Evolutionary conservation across 1,139 yeast species (phyloP).

Genomic region (Pichia sp.): DNA sequence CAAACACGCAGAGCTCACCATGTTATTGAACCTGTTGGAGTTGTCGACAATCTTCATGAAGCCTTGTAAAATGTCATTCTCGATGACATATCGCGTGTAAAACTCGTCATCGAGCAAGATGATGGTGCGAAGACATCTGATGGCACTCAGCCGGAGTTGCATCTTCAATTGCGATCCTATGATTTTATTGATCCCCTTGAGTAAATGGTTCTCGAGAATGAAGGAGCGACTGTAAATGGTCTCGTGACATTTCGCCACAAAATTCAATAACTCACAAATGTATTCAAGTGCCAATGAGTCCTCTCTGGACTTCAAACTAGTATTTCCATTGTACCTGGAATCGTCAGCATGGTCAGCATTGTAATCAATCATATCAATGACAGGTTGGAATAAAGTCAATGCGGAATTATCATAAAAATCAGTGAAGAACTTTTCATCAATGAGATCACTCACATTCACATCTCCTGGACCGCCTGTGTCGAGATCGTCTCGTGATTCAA

Average conservation of each 20-base stretch:
- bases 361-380: conserved; percentile 27
- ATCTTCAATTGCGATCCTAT: conserved; percentile 31
- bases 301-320: no score
- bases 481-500: conserved; percentile 1
- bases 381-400: conserved; percentile 45
- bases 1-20: conserved; percentile 70
- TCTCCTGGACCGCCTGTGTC: conserved; percentile 11
- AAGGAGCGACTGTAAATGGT: conserved; percentile 50
- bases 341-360: neutral
- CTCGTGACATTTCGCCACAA: conserved; percentile 61
- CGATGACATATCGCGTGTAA: conserved; percentile 50
- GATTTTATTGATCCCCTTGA: conserved; percentile 47
- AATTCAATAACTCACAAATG: conserved; percentile 61
- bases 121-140: conserved; percentile 57
- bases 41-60: conserved; percentile 45
- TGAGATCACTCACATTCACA: conserved; percentile 17
- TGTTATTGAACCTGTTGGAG: conserved; percentile 48
- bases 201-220: conserved; percentile 47
- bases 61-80: conserved; percentile 45
- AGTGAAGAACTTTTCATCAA: conserved; percentile 43
- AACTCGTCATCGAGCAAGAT: conserved; percentile 54
- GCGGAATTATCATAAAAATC: conserved; percentile 62
- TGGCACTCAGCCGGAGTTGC: conserved; percentile 56
- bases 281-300: conserved; percentile 26
- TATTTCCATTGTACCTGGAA: no score